Evolutionary conservation across 805 yeast genomes (phyloP), one percentile per base, ranked within the genome.

Genomic region (Metschnikowia anglica): DNA sequence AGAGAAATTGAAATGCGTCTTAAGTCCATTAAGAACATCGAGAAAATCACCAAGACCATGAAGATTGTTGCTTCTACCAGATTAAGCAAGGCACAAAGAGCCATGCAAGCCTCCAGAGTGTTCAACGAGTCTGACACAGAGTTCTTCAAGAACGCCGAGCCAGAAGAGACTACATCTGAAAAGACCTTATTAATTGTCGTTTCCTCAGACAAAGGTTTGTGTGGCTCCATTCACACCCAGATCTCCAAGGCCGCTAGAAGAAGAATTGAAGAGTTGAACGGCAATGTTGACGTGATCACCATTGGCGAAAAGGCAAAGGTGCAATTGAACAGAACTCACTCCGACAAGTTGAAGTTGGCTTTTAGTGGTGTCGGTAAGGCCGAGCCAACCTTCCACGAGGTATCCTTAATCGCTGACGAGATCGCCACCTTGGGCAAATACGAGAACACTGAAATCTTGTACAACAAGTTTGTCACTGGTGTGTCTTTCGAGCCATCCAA

Each of bases 31-130:
- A 93, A 91, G 79, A 93, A 93, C 80, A 91, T 93, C 70, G 97
- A 93, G 76, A 93, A 93, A 79, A 93, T 93, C 76, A 93, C 99
- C 74, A 93, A 93, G 76, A 93, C 99, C 71, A 93, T 93, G 98
- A 93, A 90, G 79, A 85, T 93, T 73, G 99, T 93, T 62, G 99
- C 99, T 31, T 91, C 98, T 31, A 93, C 99, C 58, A 85, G 97
- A 75, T 81, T 93, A 68, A 77, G 81, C 66, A 89, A 87, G 74
- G 99, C 99, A 49, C 96, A 89, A 73, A 86, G 84, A 70, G 96
- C 97, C 49, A 91, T 89, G 89, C 74, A 76, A 56, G 79, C 87
- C 38, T 85, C 97, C 38, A 83, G 95, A 68, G 84, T 80, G 48
- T 91, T 87, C 77, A 83, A 83, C 63, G 76, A 77, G 58, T 82